Evolutionary conservation across 495 filamentous ascomycete species (phyloP).

Genomic region (Xylaria bambusicola): DNA sequence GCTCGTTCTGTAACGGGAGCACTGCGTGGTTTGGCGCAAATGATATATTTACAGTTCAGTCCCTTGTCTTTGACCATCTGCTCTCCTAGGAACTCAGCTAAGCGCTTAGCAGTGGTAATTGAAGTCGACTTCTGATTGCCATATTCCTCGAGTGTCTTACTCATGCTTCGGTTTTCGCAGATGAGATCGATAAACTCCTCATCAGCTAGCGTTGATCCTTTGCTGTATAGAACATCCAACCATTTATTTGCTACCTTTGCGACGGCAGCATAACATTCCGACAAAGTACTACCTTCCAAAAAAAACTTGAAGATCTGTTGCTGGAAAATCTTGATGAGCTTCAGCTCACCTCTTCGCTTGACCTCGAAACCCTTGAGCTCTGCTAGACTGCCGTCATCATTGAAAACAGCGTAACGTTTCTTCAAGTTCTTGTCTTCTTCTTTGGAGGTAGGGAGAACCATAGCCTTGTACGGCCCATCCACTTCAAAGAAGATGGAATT

Average conservation of each 20-base stretch:
- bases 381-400: slow-evolving; percentile 94
- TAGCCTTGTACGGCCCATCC: slow-evolving; percentile 94
- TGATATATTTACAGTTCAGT: slow-evolving; percentile 98
- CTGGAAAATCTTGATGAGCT: slow-evolving; percentile 99
- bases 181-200: slow-evolving; percentile 98
- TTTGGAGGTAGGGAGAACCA: slow-evolving; percentile 96
- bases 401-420: slow-evolving; percentile 98
- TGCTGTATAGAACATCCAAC: slow-evolving; percentile 89
- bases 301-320: slow-evolving; percentile 99
- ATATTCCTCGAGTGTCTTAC: slow-evolving; percentile 94
- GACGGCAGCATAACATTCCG: slow-evolving; percentile 87
- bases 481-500: slow-evolving; percentile 99
- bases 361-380: slow-evolving; percentile 98
- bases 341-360: slow-evolving; percentile 96
- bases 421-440: slow-evolving; percentile 99
- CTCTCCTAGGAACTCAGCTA: slow-evolving; percentile 95
- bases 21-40: slow-evolving; percentile 80
- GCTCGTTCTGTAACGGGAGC: slow-evolving; percentile 94
- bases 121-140: slow-evolving; percentile 94
- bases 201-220: slow-evolving; percentile 84
- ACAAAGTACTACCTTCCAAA: slow-evolving; percentile 80
- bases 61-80: slow-evolving; percentile 99
- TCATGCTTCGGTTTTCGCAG: slow-evolving; percentile 97
- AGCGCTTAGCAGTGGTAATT: slow-evolving; percentile 93
- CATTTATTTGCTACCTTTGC: slow-evolving; percentile 95